Base-by-base conservation (phyloP, 1,139 yeast genomes). In the Candida sojae region DNA sequence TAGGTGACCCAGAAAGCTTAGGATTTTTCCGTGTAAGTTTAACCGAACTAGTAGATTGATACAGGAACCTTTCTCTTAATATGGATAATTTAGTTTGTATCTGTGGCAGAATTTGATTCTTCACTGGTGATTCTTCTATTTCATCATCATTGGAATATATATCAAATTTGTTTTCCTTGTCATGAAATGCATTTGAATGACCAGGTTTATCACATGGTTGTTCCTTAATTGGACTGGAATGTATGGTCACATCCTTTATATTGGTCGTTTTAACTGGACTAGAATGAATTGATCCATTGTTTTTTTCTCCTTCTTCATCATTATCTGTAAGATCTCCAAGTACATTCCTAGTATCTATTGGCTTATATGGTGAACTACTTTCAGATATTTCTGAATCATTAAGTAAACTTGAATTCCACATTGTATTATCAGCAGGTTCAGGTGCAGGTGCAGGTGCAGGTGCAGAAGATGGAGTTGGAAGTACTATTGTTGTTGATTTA, bases 121-220 rank as follows among this genome's bases (percentile, higher is more conserved):
- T 52, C 4, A 71, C 62, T 2, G 79, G 79, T 1, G 79, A 73
- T 50, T 75, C 80, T 43, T 73, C 79, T 21, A 75, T 64, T 37
- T 70, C 76, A 43, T 71, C 76, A 31, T 70, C 75, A n/a, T 62
- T 63, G n/a, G 60, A 63, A 35, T 64, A 65, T 26, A 64, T 26
- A 34, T 43, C 51, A 36, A 48, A 47, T 9, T 30, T 44, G 21
- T 12, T 26, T 6, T 26, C 29, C 29, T 26, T 8, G 2, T 26
- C 39, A 5, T 36, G 11, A 23, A 11, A 7, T 11, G 31, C 21
- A 25, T 30, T 39, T 9, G 35, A 31, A 29, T 30, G 4, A 30
- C 17, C 8, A 6, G 4, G 12, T 3, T 10, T 13, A 3, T 13
- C 13, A 13, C 12, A 9, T 7, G 11, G 25, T 6, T 17, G 13